These are phyloP conservation scores for Amaranthus cruentus DNA, from an alignment of 148 eudicot species.

Conservation along the genomic window DNA sequence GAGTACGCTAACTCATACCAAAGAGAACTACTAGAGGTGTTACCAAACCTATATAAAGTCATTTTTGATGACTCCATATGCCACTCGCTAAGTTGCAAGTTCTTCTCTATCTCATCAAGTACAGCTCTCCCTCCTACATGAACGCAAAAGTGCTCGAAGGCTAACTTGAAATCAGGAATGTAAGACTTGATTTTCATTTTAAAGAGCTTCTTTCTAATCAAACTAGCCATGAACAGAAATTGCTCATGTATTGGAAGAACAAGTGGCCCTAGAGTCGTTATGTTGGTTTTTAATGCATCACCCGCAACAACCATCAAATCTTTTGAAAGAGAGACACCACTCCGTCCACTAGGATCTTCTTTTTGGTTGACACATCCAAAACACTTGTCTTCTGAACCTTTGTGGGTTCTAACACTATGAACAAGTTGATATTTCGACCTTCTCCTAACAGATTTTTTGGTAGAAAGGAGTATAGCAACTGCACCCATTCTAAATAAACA, in stretches of 20 bases:
- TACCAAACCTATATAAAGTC: constrained; percentile 70
- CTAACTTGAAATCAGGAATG: constrained; percentile 69
- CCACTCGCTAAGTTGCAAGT: constrained; percentile 57
- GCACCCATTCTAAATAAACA: constrained; percentile 81
- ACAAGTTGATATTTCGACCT: constrained; percentile 60
- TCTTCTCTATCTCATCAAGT: constrained; percentile 67
- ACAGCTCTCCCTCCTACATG: constrained; percentile 79
- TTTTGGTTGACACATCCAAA: constrained; percentile 62
- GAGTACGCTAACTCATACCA: constrained; percentile 74
- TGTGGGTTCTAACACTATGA: constrained; percentile 67
- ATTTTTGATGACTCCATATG: constrained; percentile 78
- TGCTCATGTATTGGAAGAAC: constrained; percentile 84
- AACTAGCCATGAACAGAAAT: constrained; percentile 63
- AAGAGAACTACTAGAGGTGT: constrained; percentile 70
- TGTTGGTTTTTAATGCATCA: constrained; percentile 71
- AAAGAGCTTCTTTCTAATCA: constrained; percentile 55
- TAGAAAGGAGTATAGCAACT: constrained; percentile 64
- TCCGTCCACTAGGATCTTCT: constrained; percentile 55
- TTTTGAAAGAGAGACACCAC: constrained; percentile 65
- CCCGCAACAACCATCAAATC: constrained; percentile 86
- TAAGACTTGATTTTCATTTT: constrained; percentile 71
- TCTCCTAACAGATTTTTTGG: constrained; percentile 46
- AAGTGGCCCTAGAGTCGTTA: constrained; percentile 71
- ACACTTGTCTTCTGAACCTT: constrained; percentile 69
- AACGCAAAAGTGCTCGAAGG: constrained; percentile 75